Base-by-base conservation (phyloP, 306 rosid species). In the Carpinus fangiana region DNA sequence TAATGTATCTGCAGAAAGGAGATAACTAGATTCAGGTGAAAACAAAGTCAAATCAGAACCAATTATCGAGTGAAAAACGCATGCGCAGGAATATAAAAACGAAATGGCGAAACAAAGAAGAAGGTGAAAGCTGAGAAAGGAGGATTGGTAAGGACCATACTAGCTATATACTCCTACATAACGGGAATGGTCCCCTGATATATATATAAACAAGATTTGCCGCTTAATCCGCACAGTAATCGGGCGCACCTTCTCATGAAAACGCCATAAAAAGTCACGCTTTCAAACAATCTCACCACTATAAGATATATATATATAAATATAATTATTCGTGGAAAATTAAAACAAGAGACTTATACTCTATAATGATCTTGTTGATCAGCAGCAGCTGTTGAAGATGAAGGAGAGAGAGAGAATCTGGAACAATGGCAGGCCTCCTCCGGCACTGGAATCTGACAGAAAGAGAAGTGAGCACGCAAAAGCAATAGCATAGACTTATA, bases 381-480 rank as follows among this genome's bases (percentile, higher is more conserved):
- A 16, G 70, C 48, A 16, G 70, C 48, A 2, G 70, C 20, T 36
- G 12, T 65, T 36, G 70, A 65, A 65, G 48, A 8, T 65, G 20
- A n/a, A 17, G 38, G 36, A 57, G 41, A 53, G 28, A 46, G 45
- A 17, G 17, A 36, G 54, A 67, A 6, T 4, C 41, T 43, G 80
- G 85, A 81, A 81, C 73, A 79, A 59, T 52, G 46, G 56, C 73
- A 75, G 81, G 72, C 28, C 72, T 48, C 50, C 73, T 70, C 88
- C 69, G 75, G 85, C 80, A 59, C 70, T 68, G 91, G 89, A 85
- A 90, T 45, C 70, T 89, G 98, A 94, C 98, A 89, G 96, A 75
- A 70, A 87, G 97, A 89, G 93, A 59, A 86, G 84, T 87, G 91
- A 92, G 98, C 98, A 94, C 98, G 66, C 98, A 94, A 90, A 90